Conservation (phyloP, 371 early-diverging fungal genomes). For the Coemansia sp. region DNA sequence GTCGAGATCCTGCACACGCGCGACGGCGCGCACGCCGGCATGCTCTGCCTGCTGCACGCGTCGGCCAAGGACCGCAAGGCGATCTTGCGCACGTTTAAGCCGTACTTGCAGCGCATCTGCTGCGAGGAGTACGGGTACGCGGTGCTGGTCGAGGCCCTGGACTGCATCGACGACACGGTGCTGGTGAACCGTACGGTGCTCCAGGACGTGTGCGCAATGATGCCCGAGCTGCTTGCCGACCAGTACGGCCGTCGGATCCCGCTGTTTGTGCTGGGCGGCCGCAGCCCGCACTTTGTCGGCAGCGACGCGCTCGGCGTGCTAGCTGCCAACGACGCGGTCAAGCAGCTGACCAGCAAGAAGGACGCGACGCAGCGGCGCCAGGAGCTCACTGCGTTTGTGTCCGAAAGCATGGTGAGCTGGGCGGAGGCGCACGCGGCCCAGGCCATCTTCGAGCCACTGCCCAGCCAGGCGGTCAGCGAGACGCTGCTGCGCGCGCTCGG, state of each 20-base stretch:
- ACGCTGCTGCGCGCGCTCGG: conserved; percentile 63
- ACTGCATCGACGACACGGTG: conserved; percentile 95
- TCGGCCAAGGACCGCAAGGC: conserved; percentile 86
- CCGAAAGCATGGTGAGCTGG: conserved; percentile 61
- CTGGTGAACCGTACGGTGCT: conserved; percentile 75
- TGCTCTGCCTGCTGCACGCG: conserved; percentile 77
- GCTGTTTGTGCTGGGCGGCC: conserved; percentile 71
- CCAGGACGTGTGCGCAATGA: conserved; percentile 50
- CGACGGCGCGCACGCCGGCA: conserved; percentile 84
- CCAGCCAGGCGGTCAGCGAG: conserved; percentile 70
- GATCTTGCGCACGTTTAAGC: conserved; percentile 84
- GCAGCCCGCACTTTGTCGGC: conserved; percentile 69
- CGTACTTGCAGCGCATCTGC: conserved; percentile 76
- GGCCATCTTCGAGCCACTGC: conserved; percentile 62
- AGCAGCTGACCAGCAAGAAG: conserved; percentile 69
- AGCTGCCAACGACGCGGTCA: conserved; percentile 60
- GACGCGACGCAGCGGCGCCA: conserved; percentile 62
- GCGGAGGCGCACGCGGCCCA: conserved; percentile 56
- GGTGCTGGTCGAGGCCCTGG: conserved; percentile 79
- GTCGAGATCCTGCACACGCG: conserved; percentile 88
- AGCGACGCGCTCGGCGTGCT: conserved; percentile 63
- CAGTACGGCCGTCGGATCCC: conserved; percentile 75
- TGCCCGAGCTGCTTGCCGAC: conserved; percentile 60
- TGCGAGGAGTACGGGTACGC: conserved; percentile 89
- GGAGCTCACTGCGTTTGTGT: conserved; percentile 62